Evolutionary conservation across 257 asterid genomes (phyloP).

Genomic region (Solanum arcanum): DNA sequence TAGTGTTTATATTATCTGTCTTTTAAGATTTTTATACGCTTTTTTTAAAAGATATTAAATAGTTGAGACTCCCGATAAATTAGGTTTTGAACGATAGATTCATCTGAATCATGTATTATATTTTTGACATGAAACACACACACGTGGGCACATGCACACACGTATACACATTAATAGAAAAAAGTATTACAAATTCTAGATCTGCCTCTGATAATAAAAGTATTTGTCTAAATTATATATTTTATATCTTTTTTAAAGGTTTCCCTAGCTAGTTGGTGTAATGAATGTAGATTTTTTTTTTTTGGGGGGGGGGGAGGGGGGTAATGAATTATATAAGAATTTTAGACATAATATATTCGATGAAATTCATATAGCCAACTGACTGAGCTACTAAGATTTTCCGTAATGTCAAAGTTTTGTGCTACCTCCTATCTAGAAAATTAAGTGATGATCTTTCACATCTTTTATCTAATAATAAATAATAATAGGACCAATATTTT

Average conservation of each 20-base stretch:
- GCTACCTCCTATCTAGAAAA: neutral
- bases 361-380: too few relatives aligned
- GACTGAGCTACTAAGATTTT: neutral
- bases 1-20: neutral
- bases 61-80: neutral
- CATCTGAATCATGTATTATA: neutral
- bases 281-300: neutral
- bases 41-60: neutral
- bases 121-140: neutral
- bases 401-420: neutral
- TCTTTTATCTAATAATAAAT: neutral
- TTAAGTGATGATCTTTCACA: neutral
- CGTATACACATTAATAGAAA: neutral
- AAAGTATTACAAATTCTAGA: neutral
- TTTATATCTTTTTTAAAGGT: neutral
- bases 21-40: neutral
- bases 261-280: neutral
- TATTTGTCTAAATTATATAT: neutral
- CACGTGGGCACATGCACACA: too few relatives aligned
- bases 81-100: neutral
- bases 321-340: too few relatives aligned
- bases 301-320: too few relatives aligned
- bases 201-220: neutral
- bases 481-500: neutral
- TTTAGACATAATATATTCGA: neutral